These are phyloP conservation scores for Macrophomina pseudophaseolina DNA, from an alignment of 2,329 filamentous ascomycete genomes.

Conservation along the genomic window DNA sequence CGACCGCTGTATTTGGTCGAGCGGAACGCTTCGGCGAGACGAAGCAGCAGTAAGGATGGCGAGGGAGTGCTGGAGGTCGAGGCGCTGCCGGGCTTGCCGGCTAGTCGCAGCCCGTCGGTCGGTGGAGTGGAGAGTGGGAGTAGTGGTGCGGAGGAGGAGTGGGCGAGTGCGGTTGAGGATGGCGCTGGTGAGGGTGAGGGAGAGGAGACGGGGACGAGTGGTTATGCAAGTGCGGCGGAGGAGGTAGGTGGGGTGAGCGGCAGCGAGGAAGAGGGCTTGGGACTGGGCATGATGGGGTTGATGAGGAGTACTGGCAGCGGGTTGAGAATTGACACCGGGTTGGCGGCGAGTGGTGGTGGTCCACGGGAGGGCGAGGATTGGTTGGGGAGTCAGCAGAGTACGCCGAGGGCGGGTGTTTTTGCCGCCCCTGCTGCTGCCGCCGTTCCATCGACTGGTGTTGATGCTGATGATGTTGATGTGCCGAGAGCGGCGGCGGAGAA, in stretches of 20 bases:
- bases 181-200: not conserved
- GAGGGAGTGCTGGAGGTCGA: constrained; percentile 36
- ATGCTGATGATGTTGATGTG: not conserved
- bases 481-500: not conserved
- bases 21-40: constrained; percentile 47
- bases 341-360: not conserved
- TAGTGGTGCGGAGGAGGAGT: constrained; percentile 6
- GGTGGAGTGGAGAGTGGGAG: not conserved
- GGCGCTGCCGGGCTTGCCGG: constrained; percentile 58
- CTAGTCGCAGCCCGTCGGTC: constrained; percentile 47
- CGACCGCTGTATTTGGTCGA: constrained; percentile 84
- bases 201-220: not conserved
- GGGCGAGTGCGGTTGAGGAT: not conserved
- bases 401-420: constrained; percentile 65
- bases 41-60: constrained; percentile 39
- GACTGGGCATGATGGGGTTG: not conserved
- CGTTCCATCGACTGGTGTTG: too few relatives aligned
- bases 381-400: constrained; percentile 68
- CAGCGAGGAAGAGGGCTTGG: constrained; percentile 33
- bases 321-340: constrained; percentile 3
- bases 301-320: not conserved
- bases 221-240: not conserved
- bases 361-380: too few relatives aligned
- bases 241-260: constrained; percentile 27
- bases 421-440: constrained; percentile 31